A percentile compares a stretch with the other conserved stretches of the same genome.
phyloP scores from a whole-genome alignment of 768 basidiomycete genomes.

The Steccherinum ochraceum region DNA sequence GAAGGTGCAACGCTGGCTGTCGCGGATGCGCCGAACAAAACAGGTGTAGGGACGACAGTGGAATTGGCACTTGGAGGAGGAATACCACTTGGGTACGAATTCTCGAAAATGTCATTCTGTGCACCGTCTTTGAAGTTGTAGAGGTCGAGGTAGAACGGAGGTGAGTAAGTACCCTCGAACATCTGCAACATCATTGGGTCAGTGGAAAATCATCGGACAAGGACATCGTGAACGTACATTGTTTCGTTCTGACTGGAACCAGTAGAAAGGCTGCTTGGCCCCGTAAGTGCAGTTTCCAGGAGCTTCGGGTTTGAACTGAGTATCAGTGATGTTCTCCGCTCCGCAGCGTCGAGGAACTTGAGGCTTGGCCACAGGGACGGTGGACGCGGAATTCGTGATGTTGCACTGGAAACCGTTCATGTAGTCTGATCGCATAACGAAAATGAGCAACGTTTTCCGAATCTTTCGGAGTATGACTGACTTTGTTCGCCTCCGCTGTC shows the following conservation, averaged over 20 bases:
- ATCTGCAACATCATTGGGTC: slow-evolving; percentile 35
- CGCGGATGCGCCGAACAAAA: slow-evolving; percentile 4
- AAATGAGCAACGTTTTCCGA: neutral
- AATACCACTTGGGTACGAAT: slow-evolving; percentile 37
- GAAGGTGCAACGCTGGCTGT: neutral
- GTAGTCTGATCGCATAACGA: slow-evolving; percentile 57
- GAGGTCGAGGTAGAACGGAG: slow-evolving; percentile 60
- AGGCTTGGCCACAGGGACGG: slow-evolving; percentile 44
- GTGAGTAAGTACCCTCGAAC: slow-evolving; percentile 56
- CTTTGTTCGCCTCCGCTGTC: slow-evolving; percentile 61
- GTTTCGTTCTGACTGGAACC: slow-evolving; percentile 57
- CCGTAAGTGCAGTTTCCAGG: slow-evolving; percentile 69
- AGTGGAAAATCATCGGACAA: neutral
- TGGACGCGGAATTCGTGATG: slow-evolving; percentile 47
- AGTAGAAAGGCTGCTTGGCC: slow-evolving; percentile 65
- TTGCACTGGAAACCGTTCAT: slow-evolving; percentile 74
- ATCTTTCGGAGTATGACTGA: too few relatives aligned
- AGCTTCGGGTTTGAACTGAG: slow-evolving; percentile 34
- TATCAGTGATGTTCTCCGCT: slow-evolving; percentile 41
- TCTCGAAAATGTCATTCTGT: slow-evolving; percentile 66
- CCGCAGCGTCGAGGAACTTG: slow-evolving; percentile 64
- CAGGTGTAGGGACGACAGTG: slow-evolving; percentile 20
- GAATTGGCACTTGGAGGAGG: slow-evolving; percentile 20
- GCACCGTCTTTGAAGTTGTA: slow-evolving; percentile 71
- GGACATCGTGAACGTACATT: slow-evolving; percentile 37